Conservation (phyloP, 208 protist species). For the Crithidia bombi region DNA sequence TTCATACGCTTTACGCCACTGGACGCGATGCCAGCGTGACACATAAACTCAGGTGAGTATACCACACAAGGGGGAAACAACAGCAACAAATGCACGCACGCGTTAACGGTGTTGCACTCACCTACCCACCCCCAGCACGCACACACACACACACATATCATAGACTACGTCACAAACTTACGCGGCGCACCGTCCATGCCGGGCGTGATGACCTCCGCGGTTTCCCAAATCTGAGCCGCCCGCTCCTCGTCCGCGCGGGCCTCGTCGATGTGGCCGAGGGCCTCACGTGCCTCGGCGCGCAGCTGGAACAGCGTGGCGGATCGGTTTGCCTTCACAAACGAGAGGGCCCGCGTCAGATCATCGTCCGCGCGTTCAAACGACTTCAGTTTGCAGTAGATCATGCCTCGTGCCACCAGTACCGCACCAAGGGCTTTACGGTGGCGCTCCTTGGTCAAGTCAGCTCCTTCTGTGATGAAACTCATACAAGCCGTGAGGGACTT, state of each 20-base stretch:
- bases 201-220: conserved; percentile 78
- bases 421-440: conserved; percentile 86
- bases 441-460: conserved; percentile 64
- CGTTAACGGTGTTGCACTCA: too few relatives aligned
- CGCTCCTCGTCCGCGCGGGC: conserved; percentile 82
- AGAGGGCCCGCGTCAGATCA: conserved; percentile 78
- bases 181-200: conserved; percentile 75
- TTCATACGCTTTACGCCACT: too few relatives aligned
- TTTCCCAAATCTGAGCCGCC: conserved; percentile 89
- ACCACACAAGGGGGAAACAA: conserved; percentile 11
- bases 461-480: conserved; percentile 73
- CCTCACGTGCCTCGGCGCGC: conserved; percentile 84
- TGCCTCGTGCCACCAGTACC: conserved; percentile 77
- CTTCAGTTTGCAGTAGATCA: conserved; percentile 88
- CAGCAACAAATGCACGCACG: conserved; percentile 15
- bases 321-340: conserved; percentile 79
- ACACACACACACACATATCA: not conserved
- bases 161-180: conserved; percentile 80
- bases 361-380: conserved; percentile 80
- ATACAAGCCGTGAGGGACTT: conserved; percentile 85
- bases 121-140: too few relatives aligned
- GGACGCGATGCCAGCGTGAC: not conserved
- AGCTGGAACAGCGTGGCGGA: conserved; percentile 87
- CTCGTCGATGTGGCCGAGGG: conserved; percentile 80
- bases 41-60: not conserved